phyloP scores from a whole-genome alignment of 108 stramenopile genomes.

The Mediolabrus comicus region DNA sequence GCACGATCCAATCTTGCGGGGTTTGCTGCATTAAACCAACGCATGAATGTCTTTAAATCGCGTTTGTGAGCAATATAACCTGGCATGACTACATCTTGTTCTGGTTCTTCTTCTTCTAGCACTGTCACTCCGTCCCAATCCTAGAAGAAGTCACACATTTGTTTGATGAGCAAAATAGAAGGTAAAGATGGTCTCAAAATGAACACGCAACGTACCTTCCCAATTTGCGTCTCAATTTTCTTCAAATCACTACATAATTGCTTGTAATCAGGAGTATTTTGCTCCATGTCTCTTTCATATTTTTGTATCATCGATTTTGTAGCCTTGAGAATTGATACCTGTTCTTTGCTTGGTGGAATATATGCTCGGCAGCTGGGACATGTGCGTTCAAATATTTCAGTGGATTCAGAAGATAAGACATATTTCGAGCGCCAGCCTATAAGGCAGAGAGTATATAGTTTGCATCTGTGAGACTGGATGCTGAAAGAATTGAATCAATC shows the following conservation, averaged over 20 bases:
- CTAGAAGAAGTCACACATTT: neutral
- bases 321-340: neutral
- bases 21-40: neutral
- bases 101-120: neutral
- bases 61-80: neutral
- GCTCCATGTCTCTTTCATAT: neutral
- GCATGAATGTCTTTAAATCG: neutral
- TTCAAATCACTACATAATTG: neutral
- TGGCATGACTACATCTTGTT: slow-evolving; percentile 1
- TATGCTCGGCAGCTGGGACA: neutral
- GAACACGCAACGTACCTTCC: neutral
- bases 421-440: neutral
- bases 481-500: neutral
- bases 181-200: neutral
- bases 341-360: neutral
- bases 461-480: neutral
- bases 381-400: neutral
- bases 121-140: slow-evolving; percentile 1
- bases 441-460: too few species aligned
- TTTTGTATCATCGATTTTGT: neutral
- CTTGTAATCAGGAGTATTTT: neutral
- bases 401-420: neutral
- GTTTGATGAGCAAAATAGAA: neutral
- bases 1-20: neutral
- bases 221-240: neutral